These are phyloP conservation scores for Tylopilus sp. DNA, from an alignment of 1,284 basidiomycete species.

Conservation along the genomic window DNA sequence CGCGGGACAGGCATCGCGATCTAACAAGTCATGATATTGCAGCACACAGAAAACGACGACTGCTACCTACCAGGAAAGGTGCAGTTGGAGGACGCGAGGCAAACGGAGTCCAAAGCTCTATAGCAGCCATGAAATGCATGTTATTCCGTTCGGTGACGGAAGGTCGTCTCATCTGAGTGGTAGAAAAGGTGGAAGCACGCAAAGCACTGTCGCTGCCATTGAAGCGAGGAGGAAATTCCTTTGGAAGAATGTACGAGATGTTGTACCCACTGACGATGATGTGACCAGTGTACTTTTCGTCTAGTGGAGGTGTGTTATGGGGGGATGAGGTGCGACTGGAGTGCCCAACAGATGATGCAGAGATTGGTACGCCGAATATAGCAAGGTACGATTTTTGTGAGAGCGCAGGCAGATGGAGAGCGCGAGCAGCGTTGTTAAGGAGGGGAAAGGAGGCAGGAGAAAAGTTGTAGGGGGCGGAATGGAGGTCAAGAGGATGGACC, in stretches of 20 bases:
- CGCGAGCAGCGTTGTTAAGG: slow-evolving; percentile 62
- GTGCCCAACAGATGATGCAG: slow-evolving; percentile 33
- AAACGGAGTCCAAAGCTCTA: slow-evolving; percentile 72
- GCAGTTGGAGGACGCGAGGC: slow-evolving; percentile 60
- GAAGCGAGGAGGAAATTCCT: slow-evolving; percentile 54
- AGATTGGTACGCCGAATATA: slow-evolving; percentile 44
- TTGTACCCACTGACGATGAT: slow-evolving; percentile 73
- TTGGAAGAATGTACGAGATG: slow-evolving; percentile 73
- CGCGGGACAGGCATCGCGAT: slow-evolving; percentile 71
- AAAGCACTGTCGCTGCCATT: slow-evolving; percentile 34
- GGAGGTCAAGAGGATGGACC: slow-evolving; percentile 68
- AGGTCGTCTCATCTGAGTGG: slow-evolving; percentile 40
- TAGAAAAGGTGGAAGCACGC: slow-evolving; percentile 35
- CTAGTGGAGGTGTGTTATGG: slow-evolving; percentile 41
- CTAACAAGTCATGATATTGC: slow-evolving; percentile 35
- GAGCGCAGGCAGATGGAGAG: slow-evolving; percentile 60
- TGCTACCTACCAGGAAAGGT: slow-evolving; percentile 59
- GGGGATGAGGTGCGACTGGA: slow-evolving; percentile 37
- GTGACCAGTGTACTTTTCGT: slow-evolving; percentile 65
- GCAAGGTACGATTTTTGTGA: slow-evolving; percentile 57
- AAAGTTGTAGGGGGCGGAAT: slow-evolving; percentile 70
- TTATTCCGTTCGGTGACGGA: slow-evolving; percentile 57
- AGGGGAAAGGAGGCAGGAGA: slow-evolving; percentile 59
- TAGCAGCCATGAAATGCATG: slow-evolving; percentile 71
- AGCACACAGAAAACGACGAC: background rate